Base-by-base conservation (phyloP, 2,329 filamentous ascomycete species). In the Colletotrichum zoysiae region DNA sequence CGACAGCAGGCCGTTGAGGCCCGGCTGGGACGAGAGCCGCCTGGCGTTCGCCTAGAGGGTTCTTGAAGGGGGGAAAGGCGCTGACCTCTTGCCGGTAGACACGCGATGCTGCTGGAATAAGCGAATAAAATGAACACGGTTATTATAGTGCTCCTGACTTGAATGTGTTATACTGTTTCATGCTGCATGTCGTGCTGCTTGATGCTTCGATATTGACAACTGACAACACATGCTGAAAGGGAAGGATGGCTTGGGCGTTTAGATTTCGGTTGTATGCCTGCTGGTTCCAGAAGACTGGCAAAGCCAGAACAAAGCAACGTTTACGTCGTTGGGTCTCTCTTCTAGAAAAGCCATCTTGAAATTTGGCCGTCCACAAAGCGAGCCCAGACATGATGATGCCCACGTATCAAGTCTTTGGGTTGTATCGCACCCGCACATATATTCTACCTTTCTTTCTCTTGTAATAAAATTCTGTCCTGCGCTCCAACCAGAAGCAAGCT, bases 1-100 rank as follows among this genome's bases (percentile, higher is more conserved):
- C 72, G 83, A 87, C 30, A 81, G 79, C 0, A 79, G 79, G 40
- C 84, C 85, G 67, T 76, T 90, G 73, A 81, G 87, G 61, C 87
- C 88, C 0, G 82, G 78, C 0, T 90, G 88, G 89, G 80, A 74
- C 4, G 76, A 82, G 40, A 78, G 78, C 56, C 69, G 82, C 68
- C 62, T 82, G 51, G 74, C 78, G 16, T 87, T 83, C 75, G 81
- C 69, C 7, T 71, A 55, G 40, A 23, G 16, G 30, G 30, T 50
- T 14, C 3, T 33, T 6, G 18, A 42, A 4, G 3, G 18, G 3
- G 18, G 0, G 11, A 7, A 1, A 57, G 33, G 20, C n/a, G 55
- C 5, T 1, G 44, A 7, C 0, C 12, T 14, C n/a, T 23, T 26
- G 33, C 5, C 16, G 23, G 20, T 33, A 46, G 18, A 51, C 2